Conservation (phyloP, 352 stramenopile species). For the Globisporangium lucens region DNA sequence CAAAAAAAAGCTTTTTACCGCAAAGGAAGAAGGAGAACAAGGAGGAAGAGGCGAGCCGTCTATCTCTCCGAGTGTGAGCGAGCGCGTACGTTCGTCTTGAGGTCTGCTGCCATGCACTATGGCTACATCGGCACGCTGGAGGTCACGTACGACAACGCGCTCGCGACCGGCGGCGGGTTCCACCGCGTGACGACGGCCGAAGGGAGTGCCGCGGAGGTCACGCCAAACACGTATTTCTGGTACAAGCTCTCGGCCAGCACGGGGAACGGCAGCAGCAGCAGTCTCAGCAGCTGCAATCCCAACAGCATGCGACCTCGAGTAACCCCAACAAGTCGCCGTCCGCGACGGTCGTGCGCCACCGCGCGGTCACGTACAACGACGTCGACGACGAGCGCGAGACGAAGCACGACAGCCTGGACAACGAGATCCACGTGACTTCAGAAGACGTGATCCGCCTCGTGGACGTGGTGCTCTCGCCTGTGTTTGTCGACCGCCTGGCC, state of each 20-base stretch:
- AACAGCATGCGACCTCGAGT: neutral
- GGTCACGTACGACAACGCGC: conserved; percentile 85
- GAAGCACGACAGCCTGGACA: conserved; percentile 31
- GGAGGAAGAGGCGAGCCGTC: neutral
- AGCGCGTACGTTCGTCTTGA: neutral
- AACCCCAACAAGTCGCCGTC: neutral
- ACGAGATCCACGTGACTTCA: conserved; percentile 62
- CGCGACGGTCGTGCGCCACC: conserved; percentile 6
- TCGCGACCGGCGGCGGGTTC: conserved; percentile 73
- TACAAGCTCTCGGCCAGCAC: conserved; percentile 45
- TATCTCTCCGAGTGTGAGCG: neutral
- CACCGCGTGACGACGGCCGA: conserved; percentile 79
- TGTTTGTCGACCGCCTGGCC: conserved; percentile 66
- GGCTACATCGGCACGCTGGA: conserved; percentile 72
- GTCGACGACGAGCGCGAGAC: conserved; percentile 20
- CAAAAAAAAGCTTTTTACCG: neutral
- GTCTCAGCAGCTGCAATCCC: neutral
- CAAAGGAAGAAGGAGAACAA: conserved; percentile 1
- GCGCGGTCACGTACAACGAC: conserved; percentile 5
- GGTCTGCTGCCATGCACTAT: conserved; percentile 45
- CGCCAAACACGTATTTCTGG: conserved; percentile 83
- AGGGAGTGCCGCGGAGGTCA: conserved; percentile 71
- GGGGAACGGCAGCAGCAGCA: neutral
- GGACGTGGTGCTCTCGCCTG: conserved; percentile 66
- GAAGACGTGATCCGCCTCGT: conserved; percentile 75